phyloP scores from a whole-genome alignment of 2,329 filamentous ascomycete species.

The Chaetomium sp. region DNA sequence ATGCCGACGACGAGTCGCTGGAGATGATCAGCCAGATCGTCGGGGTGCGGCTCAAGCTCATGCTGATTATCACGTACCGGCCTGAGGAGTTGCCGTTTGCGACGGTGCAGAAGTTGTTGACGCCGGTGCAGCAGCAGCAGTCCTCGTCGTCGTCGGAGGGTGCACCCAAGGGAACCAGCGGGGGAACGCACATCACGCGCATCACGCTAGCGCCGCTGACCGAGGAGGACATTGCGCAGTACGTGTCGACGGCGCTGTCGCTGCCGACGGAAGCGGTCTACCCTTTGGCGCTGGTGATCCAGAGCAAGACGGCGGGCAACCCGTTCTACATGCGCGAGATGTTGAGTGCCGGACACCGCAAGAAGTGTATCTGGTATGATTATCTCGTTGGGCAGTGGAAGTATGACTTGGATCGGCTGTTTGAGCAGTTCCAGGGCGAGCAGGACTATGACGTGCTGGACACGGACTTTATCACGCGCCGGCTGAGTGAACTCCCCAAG shows the following conservation, averaged over 20 bases:
- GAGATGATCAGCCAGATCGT: constrained; percentile 80
- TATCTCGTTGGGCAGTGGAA: constrained; percentile 78
- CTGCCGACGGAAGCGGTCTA: constrained; percentile 64
- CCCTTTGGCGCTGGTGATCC: constrained; percentile 74
- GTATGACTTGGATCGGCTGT: constrained; percentile 78
- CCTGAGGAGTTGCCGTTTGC: constrained; percentile 58
- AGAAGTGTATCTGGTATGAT: constrained; percentile 84
- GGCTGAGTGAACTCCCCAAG: constrained; percentile 67
- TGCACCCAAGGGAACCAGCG: constrained; percentile 31
- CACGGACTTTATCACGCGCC: constrained; percentile 72
- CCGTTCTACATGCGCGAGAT: constrained; percentile 90
- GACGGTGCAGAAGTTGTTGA: constrained; percentile 48
- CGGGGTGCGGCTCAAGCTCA: constrained; percentile 68
- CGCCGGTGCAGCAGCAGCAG: constrained; percentile 37
- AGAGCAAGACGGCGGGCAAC: constrained; percentile 83
- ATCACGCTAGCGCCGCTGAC: constrained; percentile 66
- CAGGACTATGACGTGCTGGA: constrained; percentile 74
- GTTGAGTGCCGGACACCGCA: constrained; percentile 78
- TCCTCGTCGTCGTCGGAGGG: constrained; percentile 39
- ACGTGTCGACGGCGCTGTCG: constrained; percentile 76
- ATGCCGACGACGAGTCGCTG: constrained; percentile 79
- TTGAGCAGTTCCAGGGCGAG: constrained; percentile 74
- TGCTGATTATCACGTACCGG: constrained; percentile 71
- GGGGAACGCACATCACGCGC: constrained; percentile 55
- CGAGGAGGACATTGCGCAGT: constrained; percentile 74